Evolutionary conservation across 345 rosid genomes (phyloP), one percentile per base, ranked within the genome.

Genomic region (Ailanthus altissimus): DNA sequence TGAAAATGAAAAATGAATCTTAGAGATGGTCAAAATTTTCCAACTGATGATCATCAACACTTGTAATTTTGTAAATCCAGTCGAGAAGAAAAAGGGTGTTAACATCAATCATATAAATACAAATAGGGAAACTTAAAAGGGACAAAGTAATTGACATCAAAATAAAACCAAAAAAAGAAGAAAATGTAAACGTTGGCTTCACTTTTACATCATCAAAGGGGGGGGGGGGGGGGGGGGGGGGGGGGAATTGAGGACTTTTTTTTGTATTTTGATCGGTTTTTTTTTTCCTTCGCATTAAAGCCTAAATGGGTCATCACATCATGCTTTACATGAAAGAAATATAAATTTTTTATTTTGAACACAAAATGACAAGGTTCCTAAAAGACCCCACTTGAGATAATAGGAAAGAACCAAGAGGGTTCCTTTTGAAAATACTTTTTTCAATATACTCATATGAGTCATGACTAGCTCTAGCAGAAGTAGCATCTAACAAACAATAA

Each of bases 311-410:
- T 40, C 62, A 75, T 75, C 72, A 32, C 38, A 32, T 1, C 1
- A 53, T 56, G 79, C 66, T 76, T 67, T 56, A 20, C 56, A 18
- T 40, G 78, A 75, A 74, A 46, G 69, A 66, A 66, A 23, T 1
- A 32, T 1, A 32, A 32, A 32, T 1, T 32, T 1, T 1, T 32
- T 1, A 47, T 18, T 8, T 42, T 75, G 12, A 74, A 63, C 77
- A 75, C 72, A 50, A 66, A 66, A 54, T 8, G 66, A 54, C 67
- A 67, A 67, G 40, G 40, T 23, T 9, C 42, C 56, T 38, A 4
- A 42, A 5, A 54, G 65, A 76, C 79, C 78, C 72, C 73, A 76
- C 79, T 15, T 26, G 28, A 67, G 56, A 56, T 56, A 67, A 2
- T 11, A 11, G 45, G 50, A 13, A 74, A 49, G 57, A 23, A 64